Evolutionary conservation across 345 rosid genomes (phyloP).

Genomic region (Cardiospermum halicacabum): DNA sequence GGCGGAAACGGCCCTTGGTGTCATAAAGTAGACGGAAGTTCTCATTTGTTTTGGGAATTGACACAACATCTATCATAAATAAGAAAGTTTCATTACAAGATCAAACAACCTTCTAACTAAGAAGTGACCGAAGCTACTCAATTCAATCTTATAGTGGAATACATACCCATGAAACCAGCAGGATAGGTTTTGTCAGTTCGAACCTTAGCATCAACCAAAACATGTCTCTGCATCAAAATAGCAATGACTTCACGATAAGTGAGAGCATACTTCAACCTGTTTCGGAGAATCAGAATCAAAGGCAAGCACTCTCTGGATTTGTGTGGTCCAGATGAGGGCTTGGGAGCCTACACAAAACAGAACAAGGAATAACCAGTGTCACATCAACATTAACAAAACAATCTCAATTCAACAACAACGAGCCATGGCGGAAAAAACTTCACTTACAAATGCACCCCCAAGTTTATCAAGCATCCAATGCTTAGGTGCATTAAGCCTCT

Average conservation of each 20-base stretch:
- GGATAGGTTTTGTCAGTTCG: constrained; percentile 87
- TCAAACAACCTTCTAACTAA: background rate
- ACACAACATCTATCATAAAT: constrained; percentile 54
- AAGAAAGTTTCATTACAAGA: background rate
- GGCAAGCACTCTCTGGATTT: constrained; percentile 81
- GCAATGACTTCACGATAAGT: constrained; percentile 61
- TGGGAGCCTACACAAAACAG: constrained; percentile 58
- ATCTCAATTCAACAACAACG: background rate
- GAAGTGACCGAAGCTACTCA: background rate
- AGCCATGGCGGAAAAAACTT: background rate
- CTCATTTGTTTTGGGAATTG: constrained; percentile 85
- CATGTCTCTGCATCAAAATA: constrained; percentile 76
- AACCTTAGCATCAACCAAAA: constrained; percentile 76
- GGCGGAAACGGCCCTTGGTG: constrained; percentile 87
- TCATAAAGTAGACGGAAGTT: constrained; percentile 82
- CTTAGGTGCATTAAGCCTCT: constrained; percentile 91
- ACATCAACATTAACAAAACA: background rate
- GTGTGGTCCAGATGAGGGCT: constrained; percentile 91
- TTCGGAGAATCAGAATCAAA: constrained; percentile 45
- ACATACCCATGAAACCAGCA: constrained; percentile 88
- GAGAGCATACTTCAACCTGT: constrained; percentile 55
- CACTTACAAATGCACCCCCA: constrained; percentile 78
- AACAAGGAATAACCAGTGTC: too few relatives aligned
- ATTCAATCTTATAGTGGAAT: too few relatives aligned
- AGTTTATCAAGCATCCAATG: constrained; percentile 95